Conservation (phyloP, 2,329 filamentous ascomycete species). For the Escovopsis sp. region DNA sequence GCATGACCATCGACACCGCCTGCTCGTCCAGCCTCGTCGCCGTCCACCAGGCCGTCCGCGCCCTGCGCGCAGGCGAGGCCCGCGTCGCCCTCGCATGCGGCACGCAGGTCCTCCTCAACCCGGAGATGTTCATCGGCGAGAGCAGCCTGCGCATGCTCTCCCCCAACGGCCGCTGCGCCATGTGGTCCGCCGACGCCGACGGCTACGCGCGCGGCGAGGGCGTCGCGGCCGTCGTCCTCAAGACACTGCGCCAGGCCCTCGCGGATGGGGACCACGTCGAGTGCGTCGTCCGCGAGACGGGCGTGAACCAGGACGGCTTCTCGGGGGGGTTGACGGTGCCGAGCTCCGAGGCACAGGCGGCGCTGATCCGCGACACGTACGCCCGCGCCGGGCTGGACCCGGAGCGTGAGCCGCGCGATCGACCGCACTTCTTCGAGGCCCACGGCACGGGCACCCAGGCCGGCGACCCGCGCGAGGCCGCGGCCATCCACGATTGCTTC, state of each 20-base stretch:
- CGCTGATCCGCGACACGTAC: neutral
- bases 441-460: slow-evolving; percentile 4
- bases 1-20: slow-evolving; percentile 35
- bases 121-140: slow-evolving; percentile 5
- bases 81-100: slow-evolving; percentile 7
- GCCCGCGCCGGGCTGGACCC: neutral
- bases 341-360: neutral
- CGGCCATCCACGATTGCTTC: slow-evolving; percentile 1
- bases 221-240: neutral
- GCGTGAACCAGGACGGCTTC: slow-evolving; percentile 1
- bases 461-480: slow-evolving; percentile 10
- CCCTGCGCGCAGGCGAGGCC: slow-evolving; percentile 10
- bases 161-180: slow-evolving; percentile 15
- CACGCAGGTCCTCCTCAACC: slow-evolving; percentile 24
- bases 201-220: slow-evolving; percentile 36
- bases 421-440: slow-evolving; percentile 11
- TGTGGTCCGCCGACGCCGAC: slow-evolving; percentile 28
- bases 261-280: slow-evolving; percentile 2
- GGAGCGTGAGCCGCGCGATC: slow-evolving; percentile 6
- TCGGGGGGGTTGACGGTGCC: slow-evolving; percentile 2
- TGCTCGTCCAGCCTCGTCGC: slow-evolving; percentile 35
- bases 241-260: neutral
- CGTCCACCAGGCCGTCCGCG: slow-evolving; percentile 24
- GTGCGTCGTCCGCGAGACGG: slow-evolving; percentile 1
- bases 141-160: slow-evolving; percentile 8